A percentile compares a stretch with the other conserved stretches of the same genome.
phyloP scores from a whole-genome alignment of 495 filamentous ascomycete species.

The Neurospora pannonica region DNA sequence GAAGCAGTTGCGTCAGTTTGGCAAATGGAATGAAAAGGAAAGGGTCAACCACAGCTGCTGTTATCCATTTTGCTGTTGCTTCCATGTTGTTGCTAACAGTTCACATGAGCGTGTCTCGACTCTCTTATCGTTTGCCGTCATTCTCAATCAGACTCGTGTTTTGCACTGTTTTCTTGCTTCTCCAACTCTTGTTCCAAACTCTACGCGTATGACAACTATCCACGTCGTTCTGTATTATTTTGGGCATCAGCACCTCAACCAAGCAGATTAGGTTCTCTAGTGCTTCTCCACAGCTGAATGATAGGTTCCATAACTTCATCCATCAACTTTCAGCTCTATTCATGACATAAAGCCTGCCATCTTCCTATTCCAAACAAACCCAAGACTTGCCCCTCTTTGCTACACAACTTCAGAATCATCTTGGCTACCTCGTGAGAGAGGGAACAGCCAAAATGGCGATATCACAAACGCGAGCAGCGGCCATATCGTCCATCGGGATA shows the following conservation, averaged over 20 bases:
- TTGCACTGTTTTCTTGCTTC: neutral
- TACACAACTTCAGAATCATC: neutral
- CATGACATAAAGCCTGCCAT: neutral
- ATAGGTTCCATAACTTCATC: neutral
- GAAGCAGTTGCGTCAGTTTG: constrained; percentile 9
- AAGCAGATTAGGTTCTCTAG: neutral
- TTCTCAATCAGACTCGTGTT: neutral
- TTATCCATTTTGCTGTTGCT: neutral
- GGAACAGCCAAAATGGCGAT: constrained; percentile 10
- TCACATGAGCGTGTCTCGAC: neutral
- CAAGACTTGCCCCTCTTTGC: neutral
- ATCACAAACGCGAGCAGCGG: constrained; percentile 21
- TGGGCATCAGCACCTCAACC: neutral
- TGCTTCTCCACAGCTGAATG: neutral
- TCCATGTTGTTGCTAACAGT: neutral
- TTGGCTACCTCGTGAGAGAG: neutral
- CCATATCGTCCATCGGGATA: constrained; percentile 44
- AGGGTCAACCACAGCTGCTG: neutral
- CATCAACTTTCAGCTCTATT: neutral
- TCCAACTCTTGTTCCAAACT: neutral
- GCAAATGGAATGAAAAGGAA: neutral
- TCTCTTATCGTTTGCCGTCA: neutral
- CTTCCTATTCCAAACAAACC: neutral
- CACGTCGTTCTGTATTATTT: neutral
- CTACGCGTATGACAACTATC: neutral